Percentiles rank a stretch among this genome's conserved stretches.
These are phyloP conservation scores for Mycena olivaceomarginata DNA, from an alignment of 768 basidiomycete species.

Conservation along the genomic window DNA sequence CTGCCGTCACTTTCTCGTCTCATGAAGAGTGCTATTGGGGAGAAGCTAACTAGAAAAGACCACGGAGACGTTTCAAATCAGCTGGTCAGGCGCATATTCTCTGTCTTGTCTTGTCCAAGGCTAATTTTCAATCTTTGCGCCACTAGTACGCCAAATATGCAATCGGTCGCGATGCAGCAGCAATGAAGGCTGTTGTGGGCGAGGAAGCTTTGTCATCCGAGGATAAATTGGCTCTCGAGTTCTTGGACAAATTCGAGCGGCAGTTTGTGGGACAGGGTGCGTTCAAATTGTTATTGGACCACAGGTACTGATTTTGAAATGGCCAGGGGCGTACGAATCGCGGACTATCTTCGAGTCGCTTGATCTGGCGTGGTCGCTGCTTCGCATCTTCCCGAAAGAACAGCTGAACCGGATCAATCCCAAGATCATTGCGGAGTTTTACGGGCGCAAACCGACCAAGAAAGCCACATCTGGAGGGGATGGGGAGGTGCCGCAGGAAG, in stretches of 20 bases:
- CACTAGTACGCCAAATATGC: conserved; percentile 97
- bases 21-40: conserved; percentile 99
- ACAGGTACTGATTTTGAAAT: conserved; percentile 35
- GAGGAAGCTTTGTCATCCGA: conserved; percentile 97
- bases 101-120: conserved; percentile 44
- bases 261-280: conserved; percentile 97
- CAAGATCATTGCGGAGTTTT: conserved; percentile 96
- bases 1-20: conserved; percentile 98
- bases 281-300: conserved; percentile 46
- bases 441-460: conserved; percentile 87
- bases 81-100: conserved; percentile 73
- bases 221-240: conserved; percentile 97
- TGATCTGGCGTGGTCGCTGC: conserved; percentile 96
- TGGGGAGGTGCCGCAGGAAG: conserved; percentile 68
- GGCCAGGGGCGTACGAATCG: conserved; percentile 92
- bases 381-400: conserved; percentile 99
- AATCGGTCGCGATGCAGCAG: conserved; percentile 96
- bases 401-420: conserved; percentile 98
- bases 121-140: conserved; percentile 50
- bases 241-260: conserved; percentile 97
- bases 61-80: conserved; percentile 99
- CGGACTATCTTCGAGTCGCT: conserved; percentile 98
- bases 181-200: conserved; percentile 99
- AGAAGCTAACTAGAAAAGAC: conserved; percentile 97
- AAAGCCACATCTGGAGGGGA: conserved; percentile 71